A percentile compares a stretch with the other conserved stretches of the same genome.
phyloP scores from a whole-genome alignment of 2,329 filamentous ascomycete species.

The Sporothrix curviconia region DNA sequence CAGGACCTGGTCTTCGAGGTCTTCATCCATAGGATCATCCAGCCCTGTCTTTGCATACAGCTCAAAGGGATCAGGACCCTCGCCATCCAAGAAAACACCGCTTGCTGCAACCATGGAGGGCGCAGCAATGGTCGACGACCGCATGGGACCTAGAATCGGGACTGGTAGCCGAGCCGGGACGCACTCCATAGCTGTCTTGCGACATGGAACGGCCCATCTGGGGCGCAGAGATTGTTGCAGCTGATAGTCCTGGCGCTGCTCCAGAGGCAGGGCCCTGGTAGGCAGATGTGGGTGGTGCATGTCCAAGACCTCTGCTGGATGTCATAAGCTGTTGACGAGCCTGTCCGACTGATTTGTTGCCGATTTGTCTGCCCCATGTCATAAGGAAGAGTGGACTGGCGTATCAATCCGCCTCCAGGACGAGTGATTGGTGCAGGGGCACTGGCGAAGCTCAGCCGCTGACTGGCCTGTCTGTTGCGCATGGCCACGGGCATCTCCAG shows the following conservation, averaged over 20 bases:
- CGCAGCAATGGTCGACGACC: constrained; percentile 2
- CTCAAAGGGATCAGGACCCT: constrained; percentile 16
- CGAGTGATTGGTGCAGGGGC: neutral
- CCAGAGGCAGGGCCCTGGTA: neutral
- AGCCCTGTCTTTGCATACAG: constrained; percentile 12
- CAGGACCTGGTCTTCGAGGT: constrained; percentile 3
- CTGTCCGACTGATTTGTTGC: neutral
- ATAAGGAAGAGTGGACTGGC: constrained; percentile 7
- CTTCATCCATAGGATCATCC: neutral
- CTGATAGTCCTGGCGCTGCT: neutral
- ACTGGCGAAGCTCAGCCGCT: neutral
- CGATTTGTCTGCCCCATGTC: neutral
- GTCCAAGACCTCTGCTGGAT: neutral
- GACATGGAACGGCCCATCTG: constrained; percentile 15
- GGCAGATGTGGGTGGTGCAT: neutral
- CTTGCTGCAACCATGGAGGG: constrained; percentile 13
- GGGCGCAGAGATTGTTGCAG: neutral
- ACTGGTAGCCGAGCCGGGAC: neutral
- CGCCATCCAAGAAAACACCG: constrained; percentile 13
- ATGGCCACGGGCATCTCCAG: constrained; percentile 11
- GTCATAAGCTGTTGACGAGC: neutral
- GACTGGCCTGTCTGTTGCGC: neutral
- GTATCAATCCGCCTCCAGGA: neutral
- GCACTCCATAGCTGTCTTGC: constrained; percentile 16
- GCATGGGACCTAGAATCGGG: neutral